Percentiles rank a stretch among this genome's conserved stretches.
Conservation (phyloP, 192 early-diverging fungal species). For the Podila epigama region DNA sequence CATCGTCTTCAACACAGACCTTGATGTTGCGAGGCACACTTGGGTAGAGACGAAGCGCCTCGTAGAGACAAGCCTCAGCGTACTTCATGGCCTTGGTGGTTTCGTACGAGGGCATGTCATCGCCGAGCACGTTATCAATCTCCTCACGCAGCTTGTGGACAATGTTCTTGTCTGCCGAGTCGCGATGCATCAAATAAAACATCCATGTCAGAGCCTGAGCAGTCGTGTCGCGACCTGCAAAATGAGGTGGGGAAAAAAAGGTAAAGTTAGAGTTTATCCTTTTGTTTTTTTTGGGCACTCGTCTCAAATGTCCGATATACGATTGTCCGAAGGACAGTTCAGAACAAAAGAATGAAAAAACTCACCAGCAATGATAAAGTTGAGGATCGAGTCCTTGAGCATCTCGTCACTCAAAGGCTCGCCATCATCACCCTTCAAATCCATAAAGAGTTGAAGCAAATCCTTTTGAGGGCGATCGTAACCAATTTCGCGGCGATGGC, state of each 20-base stretch:
- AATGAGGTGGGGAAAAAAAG: not conserved
- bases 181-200: slow-evolving; percentile 46
- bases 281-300: too few relatives aligned
- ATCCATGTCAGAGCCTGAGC: slow-evolving; percentile 64
- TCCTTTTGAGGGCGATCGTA: slow-evolving; percentile 15
- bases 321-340: too few relatives aligned
- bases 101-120: slow-evolving; percentile 16
- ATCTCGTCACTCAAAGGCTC: slow-evolving; percentile 38
- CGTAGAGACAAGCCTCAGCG: slow-evolving; percentile 56
- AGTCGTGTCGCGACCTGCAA: slow-evolving; percentile 60
- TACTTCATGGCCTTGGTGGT: slow-evolving; percentile 28
- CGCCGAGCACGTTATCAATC: slow-evolving; percentile 16
- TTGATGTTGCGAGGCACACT: slow-evolving; percentile 61
- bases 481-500: slow-evolving; percentile 8
- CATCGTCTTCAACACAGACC: slow-evolving; percentile 55
- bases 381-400: slow-evolving; percentile 56
- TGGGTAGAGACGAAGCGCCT: slow-evolving; percentile 55
- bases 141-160: slow-evolving; percentile 40
- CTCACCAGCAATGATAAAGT: slow-evolving; percentile 43
- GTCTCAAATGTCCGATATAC: too few relatives aligned
- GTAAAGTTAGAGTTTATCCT: too few relatives aligned
- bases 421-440: slow-evolving; percentile 47
- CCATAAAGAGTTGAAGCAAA: slow-evolving; percentile 56
- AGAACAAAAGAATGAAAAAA: not conserved
- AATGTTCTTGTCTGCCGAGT: slow-evolving; percentile 35